Evolutionary conservation across 225 moss, liverwort and hornwort genomes (phyloP).

Genomic region (Physcomitrellopsis africana): DNA sequence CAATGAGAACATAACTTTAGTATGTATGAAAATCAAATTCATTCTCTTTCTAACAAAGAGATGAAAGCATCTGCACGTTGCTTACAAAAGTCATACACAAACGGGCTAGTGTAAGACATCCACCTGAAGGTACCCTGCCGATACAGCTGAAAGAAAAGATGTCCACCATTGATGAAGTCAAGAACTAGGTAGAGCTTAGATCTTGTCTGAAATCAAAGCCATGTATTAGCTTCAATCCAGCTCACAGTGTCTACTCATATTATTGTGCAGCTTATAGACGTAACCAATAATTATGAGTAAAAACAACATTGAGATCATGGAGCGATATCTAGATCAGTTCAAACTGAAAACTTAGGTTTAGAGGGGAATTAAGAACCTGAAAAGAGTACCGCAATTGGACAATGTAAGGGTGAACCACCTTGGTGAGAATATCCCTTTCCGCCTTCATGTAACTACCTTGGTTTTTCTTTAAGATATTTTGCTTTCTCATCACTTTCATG

Average conservation of each 20-base stretch:
- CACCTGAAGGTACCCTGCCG: slow-evolving; percentile 94
- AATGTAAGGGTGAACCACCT: slow-evolving; percentile 92
- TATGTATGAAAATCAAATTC: neutral
- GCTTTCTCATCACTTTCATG: slow-evolving; percentile 98
- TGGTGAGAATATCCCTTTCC: slow-evolving; percentile 93
- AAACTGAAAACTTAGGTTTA: neutral
- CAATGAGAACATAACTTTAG: neutral
- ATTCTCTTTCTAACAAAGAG: neutral
- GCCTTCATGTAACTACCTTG: slow-evolving; percentile 96
- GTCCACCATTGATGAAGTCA: slow-evolving; percentile 97
- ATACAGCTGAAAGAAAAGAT: slow-evolving; percentile 96
- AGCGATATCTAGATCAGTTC: too few relatives aligned
- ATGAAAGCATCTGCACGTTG: slow-evolving; percentile 18
- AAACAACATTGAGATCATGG: too few relatives aligned
- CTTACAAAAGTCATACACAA: slow-evolving; percentile 30
- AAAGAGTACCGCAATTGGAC: slow-evolving; percentile 97
- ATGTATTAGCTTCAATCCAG: slow-evolving; percentile 6
- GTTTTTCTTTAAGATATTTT: slow-evolving; percentile 85
- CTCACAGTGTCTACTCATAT: slow-evolving; percentile 8
- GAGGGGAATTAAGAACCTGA: slow-evolving; percentile 58
- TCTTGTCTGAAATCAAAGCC: slow-evolving; percentile 67
- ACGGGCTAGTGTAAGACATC: slow-evolving; percentile 33
- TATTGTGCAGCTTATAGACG: slow-evolving; percentile 12
- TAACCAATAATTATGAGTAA: neutral
- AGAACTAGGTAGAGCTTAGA: slow-evolving; percentile 90